A percentile compares a stretch with the other conserved stretches of the same genome.
phyloP scores from a whole-genome alignment of 1,139 yeast genomes.

The Groenewaldozyma auringiensis region DNA sequence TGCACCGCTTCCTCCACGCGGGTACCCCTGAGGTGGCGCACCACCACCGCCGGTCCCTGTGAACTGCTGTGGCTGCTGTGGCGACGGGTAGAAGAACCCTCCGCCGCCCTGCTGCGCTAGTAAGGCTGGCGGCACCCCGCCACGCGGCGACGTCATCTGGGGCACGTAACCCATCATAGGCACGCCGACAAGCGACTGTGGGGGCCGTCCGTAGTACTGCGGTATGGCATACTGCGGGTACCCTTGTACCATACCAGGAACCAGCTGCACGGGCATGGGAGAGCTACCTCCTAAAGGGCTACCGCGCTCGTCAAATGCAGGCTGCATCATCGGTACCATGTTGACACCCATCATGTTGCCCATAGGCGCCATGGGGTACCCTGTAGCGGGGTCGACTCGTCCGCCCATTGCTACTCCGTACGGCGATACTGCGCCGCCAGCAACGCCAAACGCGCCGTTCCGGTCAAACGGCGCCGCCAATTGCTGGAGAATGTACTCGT shows the following conservation, averaged over 20 bases:
- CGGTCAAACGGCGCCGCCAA: constrained; percentile 1
- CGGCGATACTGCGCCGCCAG: not conserved
- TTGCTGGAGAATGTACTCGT: constrained; percentile 15
- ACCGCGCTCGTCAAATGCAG: constrained; percentile 21
- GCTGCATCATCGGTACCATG: constrained; percentile 21
- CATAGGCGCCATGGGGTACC: constrained; percentile 2
- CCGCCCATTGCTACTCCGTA: constrained; percentile 1
- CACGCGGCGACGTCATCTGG: constrained; percentile 4
- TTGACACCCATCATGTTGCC: constrained; percentile 4
- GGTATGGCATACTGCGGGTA: constrained; percentile 20
- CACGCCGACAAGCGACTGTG: constrained; percentile 15
- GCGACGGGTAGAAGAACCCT: constrained; percentile 4
- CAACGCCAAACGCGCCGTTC: constrained; percentile 4
- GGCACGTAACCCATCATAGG: constrained; percentile 16
- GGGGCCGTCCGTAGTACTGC: constrained; percentile 20
- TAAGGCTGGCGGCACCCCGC: constrained; percentile 3
- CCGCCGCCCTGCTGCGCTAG: constrained; percentile 1
- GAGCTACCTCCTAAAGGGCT: constrained; percentile 21
- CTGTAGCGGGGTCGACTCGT: constrained; percentile 14
- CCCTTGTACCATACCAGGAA: constrained; percentile 21
- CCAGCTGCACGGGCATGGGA: constrained; percentile 20
- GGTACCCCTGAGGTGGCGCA: constrained; percentile 2
- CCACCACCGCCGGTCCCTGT: not conserved
- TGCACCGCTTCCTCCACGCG: not conserved
- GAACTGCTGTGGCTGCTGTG: not conserved